A percentile compares a stretch with the other conserved stretches of the same genome.
Evolutionary conservation across 2,329 filamentous ascomycete genomes (phyloP).

Genomic region (Neodidymelliopsis sp.): DNA sequence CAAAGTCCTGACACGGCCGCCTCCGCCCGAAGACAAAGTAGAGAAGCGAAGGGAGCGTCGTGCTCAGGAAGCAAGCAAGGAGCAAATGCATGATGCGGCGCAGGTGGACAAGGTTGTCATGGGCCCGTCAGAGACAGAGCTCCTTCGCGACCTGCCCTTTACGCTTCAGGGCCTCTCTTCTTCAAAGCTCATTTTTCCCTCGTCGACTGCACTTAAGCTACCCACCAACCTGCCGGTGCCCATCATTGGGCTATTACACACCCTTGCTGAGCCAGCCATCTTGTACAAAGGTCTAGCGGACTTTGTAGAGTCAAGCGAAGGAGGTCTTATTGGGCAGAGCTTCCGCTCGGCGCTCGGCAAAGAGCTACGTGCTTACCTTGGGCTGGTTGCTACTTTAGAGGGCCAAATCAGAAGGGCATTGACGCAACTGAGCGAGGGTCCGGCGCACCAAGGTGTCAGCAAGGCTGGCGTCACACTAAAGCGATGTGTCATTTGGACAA

Average conservation of each 20-base stretch:
- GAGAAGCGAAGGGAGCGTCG: slow-evolving; percentile 41
- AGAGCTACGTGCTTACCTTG: slow-evolving; percentile 88
- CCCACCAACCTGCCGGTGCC: slow-evolving; percentile 83
- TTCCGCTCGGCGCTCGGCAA: slow-evolving; percentile 83
- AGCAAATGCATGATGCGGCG: slow-evolving; percentile 28
- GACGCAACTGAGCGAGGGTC: slow-evolving; percentile 72
- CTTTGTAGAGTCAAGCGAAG: slow-evolving; percentile 82
- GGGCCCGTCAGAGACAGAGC: slow-evolving; percentile 53
- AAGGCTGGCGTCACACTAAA: slow-evolving; percentile 94
- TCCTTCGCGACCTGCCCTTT: slow-evolving; percentile 79
- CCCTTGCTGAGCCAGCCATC: slow-evolving; percentile 90
- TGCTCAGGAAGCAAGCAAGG: slow-evolving; percentile 31
- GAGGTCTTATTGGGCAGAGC: slow-evolving; percentile 90
- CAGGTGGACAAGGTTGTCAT: slow-evolving; percentile 21
- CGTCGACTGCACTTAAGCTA: slow-evolving; percentile 73
- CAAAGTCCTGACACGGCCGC: slow-evolving; percentile 30
- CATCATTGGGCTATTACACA: slow-evolving; percentile 85
- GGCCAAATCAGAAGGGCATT: slow-evolving; percentile 88
- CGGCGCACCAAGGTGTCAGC: slow-evolving; percentile 74
- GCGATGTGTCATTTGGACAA: slow-evolving; percentile 94
- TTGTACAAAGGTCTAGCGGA: slow-evolving; percentile 81
- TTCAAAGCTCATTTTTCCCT: slow-evolving; percentile 78
- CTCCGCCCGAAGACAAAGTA: slow-evolving; percentile 28
- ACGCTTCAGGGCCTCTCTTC: slow-evolving; percentile 93
- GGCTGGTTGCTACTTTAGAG: slow-evolving; percentile 89